Evolutionary conservation across 352 stramenopile genomes (phyloP), one percentile per base, ranked within the genome.

Genomic region (Phytophthora citrophthora): DNA sequence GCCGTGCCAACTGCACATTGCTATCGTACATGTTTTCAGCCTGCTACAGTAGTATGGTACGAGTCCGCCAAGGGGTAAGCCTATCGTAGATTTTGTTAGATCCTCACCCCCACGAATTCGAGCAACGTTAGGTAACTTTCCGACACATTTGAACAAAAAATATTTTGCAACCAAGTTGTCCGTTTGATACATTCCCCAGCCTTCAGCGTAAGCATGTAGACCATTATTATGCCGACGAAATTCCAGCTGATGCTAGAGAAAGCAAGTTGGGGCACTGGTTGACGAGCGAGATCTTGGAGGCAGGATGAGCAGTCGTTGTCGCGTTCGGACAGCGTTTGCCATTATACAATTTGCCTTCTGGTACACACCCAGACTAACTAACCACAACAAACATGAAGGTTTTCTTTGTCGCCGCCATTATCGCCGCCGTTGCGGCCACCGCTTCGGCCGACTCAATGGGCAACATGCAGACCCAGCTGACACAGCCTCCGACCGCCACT

Each of bases 331-430:
- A 45, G 13, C 2, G 16, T 52, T 1, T 45, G n/a, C 12, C 58
- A 72, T 72, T 72, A 52, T 68, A 54, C 45, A 68, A 68, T 56
- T 72, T 64, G 39, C 51, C 38, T 60, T 56, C 48, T 56, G 29
- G 45, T 47, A 44, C 38, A 40, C 51, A 72, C n/a, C 47, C 57
- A 63, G 43, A 58, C 26, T 43, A 55, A 55, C 27, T 44, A 46
- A 5, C 48, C 3, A 45, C 20, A 54, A 63, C 39, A 50, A 39
- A 54, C 20, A 72, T 72, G 64, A 72, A 72, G 52, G 31, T 64
- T 60, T 55, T 72, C 39, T 60, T 60, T 49, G 48, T 24, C 16
- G 46, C 46, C 24, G 58, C 58, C 54, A 18, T 72, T 16, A 60
- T 72, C 34, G 48, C 53, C 44, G 64, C 64, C 24, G 29, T 40